Evolutionary conservation across 352 stramenopile genomes (phyloP).

Genomic region (Phytopythium delawarense): DNA sequence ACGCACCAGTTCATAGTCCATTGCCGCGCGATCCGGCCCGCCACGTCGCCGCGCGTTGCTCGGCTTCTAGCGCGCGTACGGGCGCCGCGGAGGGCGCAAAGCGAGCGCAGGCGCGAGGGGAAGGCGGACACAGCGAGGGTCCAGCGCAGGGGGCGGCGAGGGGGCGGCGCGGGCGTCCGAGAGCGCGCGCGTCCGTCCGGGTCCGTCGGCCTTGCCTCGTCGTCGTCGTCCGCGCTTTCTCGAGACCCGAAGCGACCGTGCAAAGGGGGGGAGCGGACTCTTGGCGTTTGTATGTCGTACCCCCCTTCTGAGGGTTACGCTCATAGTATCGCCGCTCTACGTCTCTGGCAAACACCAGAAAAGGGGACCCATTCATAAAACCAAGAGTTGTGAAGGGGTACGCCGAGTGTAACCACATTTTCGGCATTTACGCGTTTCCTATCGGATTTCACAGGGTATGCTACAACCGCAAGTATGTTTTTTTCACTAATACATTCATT

Average conservation of each 20-base stretch:
- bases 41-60: not conserved
- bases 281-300: too few relatives aligned
- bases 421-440: too few relatives aligned
- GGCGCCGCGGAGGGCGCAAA: not conserved
- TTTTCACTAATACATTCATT: too few relatives aligned
- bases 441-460: too few relatives aligned
- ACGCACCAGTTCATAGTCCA: conserved; percentile 1
- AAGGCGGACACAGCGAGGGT: not conserved
- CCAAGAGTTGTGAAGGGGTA: too few relatives aligned
- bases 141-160: not conserved
- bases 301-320: too few relatives aligned
- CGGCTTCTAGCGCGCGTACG: not conserved
- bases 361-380: too few relatives aligned
- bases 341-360: too few relatives aligned
- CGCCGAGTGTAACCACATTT: too few relatives aligned
- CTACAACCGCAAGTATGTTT: too few relatives aligned
- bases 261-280: too few relatives aligned
- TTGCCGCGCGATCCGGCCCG: not conserved
- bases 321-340: too few relatives aligned
- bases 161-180: not conserved
- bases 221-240: not conserved
- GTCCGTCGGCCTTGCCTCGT: not conserved
- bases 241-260: not conserved
- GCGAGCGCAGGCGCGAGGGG: not conserved
- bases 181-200: not conserved